Evolutionary conservation across 352 stramenopile genomes (phyloP), one percentile per base, ranked within the genome.

Genomic region (Phytophthora megakarya): DNA sequence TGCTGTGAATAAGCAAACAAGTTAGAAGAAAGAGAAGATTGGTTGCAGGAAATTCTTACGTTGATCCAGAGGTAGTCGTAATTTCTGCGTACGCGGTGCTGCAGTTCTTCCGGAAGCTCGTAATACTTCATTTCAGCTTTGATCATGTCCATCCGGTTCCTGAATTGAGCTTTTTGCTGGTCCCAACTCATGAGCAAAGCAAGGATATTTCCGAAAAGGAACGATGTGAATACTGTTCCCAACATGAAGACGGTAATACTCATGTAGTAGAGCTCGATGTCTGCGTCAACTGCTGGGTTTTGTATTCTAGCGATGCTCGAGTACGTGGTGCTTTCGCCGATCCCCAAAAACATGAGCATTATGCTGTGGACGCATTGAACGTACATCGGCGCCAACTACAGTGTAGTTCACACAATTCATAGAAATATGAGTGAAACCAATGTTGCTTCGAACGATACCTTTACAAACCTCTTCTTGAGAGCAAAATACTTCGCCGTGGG

Each of bases 41-140:
- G 35, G 13, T 48, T 1, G 11, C 5, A 33, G 28, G 32, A 23
- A 51, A 13, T 9, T 79, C 79, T 25, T 70, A 90, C 80, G 40
- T 93, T 93, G 55, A 93, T 89, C 84, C 84, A 93, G 22, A 93
- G 73, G 68, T 93, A 93, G 57, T 93, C 84, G 63, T 92, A 94
- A 53, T 94, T 92, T 40, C 83, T 65, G 3, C 81, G 82, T 28
- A 94, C 81, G 23, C 81, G 83, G 37, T 90, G 81, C 67, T 92
- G 61, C 21, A 92, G 54, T 16, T 90, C 83, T 51, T 89, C 74
- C 1, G 83, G 85, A 8, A 94, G 62, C 44, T 92, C 80, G 67
- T 94, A 92, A 44, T 94, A 84, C 26, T 81, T 80, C 83, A 94
- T 92, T 44, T 92, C 82, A 9, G 82, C 78, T 47, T 74, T 80